A percentile compares a stretch with the other conserved stretches of the same genome.
Conservation (phyloP, 441 rosid genomes). For the Oxalis stricta region DNA sequence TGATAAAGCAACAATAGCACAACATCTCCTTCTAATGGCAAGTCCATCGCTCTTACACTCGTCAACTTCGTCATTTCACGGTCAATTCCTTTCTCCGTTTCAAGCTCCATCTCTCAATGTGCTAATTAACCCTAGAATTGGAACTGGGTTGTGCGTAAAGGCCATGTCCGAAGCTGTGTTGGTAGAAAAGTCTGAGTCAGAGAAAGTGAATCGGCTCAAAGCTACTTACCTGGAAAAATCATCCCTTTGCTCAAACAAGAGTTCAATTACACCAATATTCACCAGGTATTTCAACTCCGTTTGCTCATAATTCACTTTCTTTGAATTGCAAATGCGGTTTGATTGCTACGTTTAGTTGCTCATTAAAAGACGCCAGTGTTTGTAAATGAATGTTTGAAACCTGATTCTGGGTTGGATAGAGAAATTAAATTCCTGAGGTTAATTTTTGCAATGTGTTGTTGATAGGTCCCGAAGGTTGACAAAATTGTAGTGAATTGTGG, state of each 20-base stretch:
- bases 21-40: conserved; percentile 28
- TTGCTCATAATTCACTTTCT: not conserved
- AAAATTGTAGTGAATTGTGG: conserved; percentile 90
- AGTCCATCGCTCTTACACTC: conserved; percentile 38
- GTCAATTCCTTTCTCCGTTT: conserved; percentile 28
- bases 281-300: conserved; percentile 31
- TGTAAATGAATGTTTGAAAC: not conserved
- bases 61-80: conserved; percentile 42
- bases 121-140: conserved; percentile 18
- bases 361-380: not conserved
- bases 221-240: conserved; percentile 62
- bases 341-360: not conserved
- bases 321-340: not conserved
- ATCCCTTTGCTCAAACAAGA: conserved; percentile 73
- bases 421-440: not conserved
- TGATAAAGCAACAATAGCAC: not conserved
- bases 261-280: conserved; percentile 64
- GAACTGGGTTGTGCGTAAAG: conserved; percentile 29
- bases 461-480: conserved; percentile 73
- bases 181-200: conserved; percentile 76
- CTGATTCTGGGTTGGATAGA: not conserved
- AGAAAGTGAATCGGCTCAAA: conserved; percentile 49
- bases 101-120: conserved; percentile 23
- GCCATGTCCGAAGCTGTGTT: conserved; percentile 38
- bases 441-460: not conserved